Percentiles rank a stretch among this genome's conserved stretches.
phyloP scores from a whole-genome alignment of 164 flowering plant species.

The Kingdonia uniflora region DNA sequence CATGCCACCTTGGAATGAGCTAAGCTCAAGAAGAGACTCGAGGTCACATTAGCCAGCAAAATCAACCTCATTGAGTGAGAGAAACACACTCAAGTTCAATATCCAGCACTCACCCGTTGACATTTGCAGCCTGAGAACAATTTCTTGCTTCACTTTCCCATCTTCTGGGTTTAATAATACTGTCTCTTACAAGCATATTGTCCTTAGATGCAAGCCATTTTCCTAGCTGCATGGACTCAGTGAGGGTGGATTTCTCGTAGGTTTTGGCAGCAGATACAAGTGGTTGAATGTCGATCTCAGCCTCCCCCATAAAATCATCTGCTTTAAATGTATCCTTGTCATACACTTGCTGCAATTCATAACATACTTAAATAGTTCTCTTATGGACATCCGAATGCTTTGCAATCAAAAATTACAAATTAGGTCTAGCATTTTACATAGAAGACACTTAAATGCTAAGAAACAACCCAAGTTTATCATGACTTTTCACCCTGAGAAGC shows the following conservation, averaged over 20 bases:
- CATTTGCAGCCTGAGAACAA: too few species aligned
- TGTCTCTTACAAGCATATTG: conserved; percentile 52
- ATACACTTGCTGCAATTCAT: conserved; percentile 61
- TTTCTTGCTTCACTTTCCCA: conserved; percentile 29
- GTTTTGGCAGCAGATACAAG: conserved; percentile 69
- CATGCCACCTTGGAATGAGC: too few species aligned
- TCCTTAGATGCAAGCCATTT: conserved; percentile 60
- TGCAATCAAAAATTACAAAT: too few species aligned
- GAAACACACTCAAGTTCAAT: conserved; percentile 32
- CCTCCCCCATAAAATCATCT: too few species aligned
- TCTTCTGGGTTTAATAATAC: conserved; percentile 41
- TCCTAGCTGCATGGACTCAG: conserved; percentile 50
- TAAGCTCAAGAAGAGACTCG: too few species aligned
- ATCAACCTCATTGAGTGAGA: conserved; percentile 29
- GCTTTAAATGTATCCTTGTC: too few species aligned
- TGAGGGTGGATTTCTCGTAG: conserved; percentile 32
- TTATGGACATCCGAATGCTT: too few species aligned
- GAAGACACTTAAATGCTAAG: too few species aligned
- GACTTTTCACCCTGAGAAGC: too few species aligned
- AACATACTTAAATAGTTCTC: neutral
- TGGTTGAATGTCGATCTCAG: conserved; percentile 85
- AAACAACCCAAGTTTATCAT: too few species aligned
- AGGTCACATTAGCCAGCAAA: too few species aligned
- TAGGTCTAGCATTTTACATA: too few species aligned
- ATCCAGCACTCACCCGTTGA: conserved; percentile 60